A percentile compares a stretch with the other conserved stretches of the same genome.
These are phyloP conservation scores for Ceratocystis eucalypticola DNA, from an alignment of 2,329 filamentous ascomycete genomes.

Conservation along the genomic window DNA sequence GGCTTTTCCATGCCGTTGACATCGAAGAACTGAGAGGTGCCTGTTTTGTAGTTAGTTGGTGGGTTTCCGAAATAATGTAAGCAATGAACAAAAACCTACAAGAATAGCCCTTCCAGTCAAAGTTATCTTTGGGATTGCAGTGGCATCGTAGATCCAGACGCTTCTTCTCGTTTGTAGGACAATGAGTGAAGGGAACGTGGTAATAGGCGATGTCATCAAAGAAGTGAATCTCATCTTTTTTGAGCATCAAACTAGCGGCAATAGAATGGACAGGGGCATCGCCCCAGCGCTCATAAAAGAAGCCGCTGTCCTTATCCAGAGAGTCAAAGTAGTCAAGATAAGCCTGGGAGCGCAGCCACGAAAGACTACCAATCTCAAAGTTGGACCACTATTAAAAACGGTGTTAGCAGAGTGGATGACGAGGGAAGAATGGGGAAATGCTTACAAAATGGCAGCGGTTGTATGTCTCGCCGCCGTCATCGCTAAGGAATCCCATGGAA, in stretches of 20 bases:
- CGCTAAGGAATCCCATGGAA: slow-evolving; percentile 79
- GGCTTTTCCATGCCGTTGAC: slow-evolving; percentile 71
- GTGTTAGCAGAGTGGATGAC: slow-evolving; percentile 7
- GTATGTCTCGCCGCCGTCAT: slow-evolving; percentile 82
- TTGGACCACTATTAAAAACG: slow-evolving; percentile 73
- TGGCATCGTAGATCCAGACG: slow-evolving; percentile 78
- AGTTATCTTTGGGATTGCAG: slow-evolving; percentile 93
- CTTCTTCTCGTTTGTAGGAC: slow-evolving; percentile 77
- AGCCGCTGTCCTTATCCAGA: slow-evolving; percentile 81
- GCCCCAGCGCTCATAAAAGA: slow-evolving; percentile 98
- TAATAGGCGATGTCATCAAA: slow-evolving; percentile 99
- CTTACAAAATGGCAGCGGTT: slow-evolving; percentile 95
- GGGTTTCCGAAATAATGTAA: slow-evolving; percentile 1
- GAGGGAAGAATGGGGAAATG: neutral
- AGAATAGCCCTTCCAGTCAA: slow-evolving; percentile 98
- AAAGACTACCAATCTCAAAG: slow-evolving; percentile 88
- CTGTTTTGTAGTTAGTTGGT: slow-evolving; percentile 21
- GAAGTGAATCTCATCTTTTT: slow-evolving; percentile 92
- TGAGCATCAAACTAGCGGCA: slow-evolving; percentile 70
- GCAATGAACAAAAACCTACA: slow-evolving; percentile 46
- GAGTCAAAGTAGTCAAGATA: slow-evolving; percentile 86
- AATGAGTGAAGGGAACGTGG: slow-evolving; percentile 96
- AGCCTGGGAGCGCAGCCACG: slow-evolving; percentile 80
- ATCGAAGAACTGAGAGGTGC: slow-evolving; percentile 72
- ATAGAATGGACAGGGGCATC: slow-evolving; percentile 98